These are phyloP conservation scores for Aspergillus tamarii DNA, from an alignment of 2,329 filamentous ascomycete species.

Conservation along the genomic window DNA sequence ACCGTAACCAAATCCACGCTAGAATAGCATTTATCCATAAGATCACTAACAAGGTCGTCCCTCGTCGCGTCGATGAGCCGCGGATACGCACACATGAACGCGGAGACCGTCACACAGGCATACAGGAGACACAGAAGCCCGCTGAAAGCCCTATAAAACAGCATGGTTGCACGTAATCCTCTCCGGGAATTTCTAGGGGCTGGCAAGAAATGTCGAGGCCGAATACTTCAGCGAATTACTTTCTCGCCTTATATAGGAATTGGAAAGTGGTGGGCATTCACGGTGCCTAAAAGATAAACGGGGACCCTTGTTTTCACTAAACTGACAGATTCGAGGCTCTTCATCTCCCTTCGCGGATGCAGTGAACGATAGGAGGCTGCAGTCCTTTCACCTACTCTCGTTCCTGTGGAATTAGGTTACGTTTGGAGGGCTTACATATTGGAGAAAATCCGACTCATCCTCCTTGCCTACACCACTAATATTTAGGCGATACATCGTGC, in stretches of 20 bases:
- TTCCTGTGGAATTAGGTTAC: not conserved
- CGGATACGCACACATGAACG: conserved; percentile 29
- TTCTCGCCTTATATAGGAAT: not conserved
- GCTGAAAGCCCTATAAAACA: not conserved
- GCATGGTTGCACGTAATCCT: not conserved
- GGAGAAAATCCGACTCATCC: not conserved
- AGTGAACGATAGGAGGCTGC: not conserved
- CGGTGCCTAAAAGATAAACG: not conserved
- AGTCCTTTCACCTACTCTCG: not conserved
- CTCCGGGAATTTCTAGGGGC: not conserved
- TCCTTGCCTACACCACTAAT: not conserved
- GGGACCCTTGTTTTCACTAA: not conserved
- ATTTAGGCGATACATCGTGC: not conserved
- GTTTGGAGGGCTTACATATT: not conserved
- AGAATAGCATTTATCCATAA: conserved; percentile 55
- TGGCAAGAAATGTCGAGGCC: no score
- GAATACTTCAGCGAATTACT: not conserved
- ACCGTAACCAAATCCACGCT: conserved; percentile 60
- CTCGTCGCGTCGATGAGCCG: conserved; percentile 55
- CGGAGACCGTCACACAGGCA: not conserved
- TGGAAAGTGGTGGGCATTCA: not conserved
- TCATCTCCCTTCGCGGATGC: not conserved
- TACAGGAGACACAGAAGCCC: conserved; percentile 5
- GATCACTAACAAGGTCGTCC: conserved; percentile 54
- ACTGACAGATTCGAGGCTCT: not conserved